A percentile compares a stretch with the other conserved stretches of the same genome.
Conservation (phyloP, 176 grass and related monocot genomes). For the Phoenix roebelenii region DNA sequence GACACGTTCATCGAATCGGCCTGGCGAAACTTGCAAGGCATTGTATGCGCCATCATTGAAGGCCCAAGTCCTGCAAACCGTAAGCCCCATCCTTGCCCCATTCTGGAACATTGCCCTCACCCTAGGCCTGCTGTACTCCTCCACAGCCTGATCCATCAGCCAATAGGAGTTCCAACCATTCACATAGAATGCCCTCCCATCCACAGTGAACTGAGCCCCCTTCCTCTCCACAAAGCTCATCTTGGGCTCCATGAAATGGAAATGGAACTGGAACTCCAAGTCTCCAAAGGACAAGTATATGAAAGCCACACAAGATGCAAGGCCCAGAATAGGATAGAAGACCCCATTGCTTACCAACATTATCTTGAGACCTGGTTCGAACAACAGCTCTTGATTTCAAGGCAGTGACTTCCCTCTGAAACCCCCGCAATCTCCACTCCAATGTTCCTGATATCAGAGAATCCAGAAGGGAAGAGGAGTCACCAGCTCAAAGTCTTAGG, state of each 20-base stretch:
- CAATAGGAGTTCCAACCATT: slow-evolving; percentile 99
- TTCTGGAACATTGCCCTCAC: slow-evolving; percentile 42
- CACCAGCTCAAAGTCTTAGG: no score
- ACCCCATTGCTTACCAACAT: slow-evolving; percentile 53
- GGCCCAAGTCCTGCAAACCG: slow-evolving; percentile 95
- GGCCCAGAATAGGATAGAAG: slow-evolving; percentile 63
- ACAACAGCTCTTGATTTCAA: no score
- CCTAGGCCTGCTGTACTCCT: slow-evolving; percentile 42
- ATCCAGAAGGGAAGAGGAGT: no score
- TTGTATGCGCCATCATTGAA: slow-evolving; percentile 96
- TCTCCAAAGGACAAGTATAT: slow-evolving; percentile 67
- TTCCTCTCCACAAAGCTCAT: slow-evolving; percentile 70
- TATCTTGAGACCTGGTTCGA: neutral
- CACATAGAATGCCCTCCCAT: slow-evolving; percentile 53
- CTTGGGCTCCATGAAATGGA: slow-evolving; percentile 19
- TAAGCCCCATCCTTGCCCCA: slow-evolving; percentile 63
- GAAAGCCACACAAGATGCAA: slow-evolving; percentile 48
- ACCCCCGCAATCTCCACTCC: no score
- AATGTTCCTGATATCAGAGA: no score
- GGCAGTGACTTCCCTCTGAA: no score
- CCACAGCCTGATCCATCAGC: slow-evolving; percentile 92
- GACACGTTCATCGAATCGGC: slow-evolving; percentile 75
- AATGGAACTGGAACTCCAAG: slow-evolving; percentile 10
- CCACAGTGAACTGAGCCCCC: slow-evolving; percentile 48
- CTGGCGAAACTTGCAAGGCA: slow-evolving; percentile 69